Evolutionary conservation across 495 filamentous ascomycete genomes (phyloP).

Genomic region (Penicillium lividum): DNA sequence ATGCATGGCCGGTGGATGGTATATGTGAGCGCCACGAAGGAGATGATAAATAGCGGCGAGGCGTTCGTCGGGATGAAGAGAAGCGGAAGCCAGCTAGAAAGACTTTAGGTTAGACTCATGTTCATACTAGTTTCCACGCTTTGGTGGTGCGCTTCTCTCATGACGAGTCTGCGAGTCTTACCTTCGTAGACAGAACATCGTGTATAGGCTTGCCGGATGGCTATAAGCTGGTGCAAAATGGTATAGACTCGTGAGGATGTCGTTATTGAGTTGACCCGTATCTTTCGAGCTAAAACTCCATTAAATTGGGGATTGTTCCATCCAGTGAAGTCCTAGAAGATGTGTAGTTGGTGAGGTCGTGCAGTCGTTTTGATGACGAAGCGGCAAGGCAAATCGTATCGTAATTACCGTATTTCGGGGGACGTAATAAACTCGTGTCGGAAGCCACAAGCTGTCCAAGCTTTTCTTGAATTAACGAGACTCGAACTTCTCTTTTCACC

Average conservation of each 20-base stretch:
- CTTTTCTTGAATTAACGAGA: background rate
- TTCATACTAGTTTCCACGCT: background rate
- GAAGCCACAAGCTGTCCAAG: slow-evolving; percentile 1
- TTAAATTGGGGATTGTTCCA: background rate
- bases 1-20: slow-evolving; percentile 86
- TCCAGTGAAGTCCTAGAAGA: background rate
- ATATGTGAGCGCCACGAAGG: slow-evolving; percentile 88
- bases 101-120: background rate
- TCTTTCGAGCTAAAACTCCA: background rate
- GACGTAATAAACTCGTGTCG: background rate
- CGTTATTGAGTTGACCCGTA: background rate
- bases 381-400: background rate
- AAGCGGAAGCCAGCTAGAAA: slow-evolving; percentile 41
- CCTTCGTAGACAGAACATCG: slow-evolving; percentile 73
- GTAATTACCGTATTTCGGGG: background rate
- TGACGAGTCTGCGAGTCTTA: slow-evolving; percentile 3
- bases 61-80: slow-evolving; percentile 65
- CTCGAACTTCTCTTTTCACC: background rate
- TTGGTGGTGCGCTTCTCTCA: background rate
- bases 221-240: background rate
- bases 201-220: slow-evolving; percentile 15
- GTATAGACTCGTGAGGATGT: background rate
- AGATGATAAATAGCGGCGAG: slow-evolving; percentile 81
- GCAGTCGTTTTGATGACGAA: background rate
- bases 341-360: slow-evolving; percentile 3